phyloP scores from a whole-genome alignment of 257 asterid species.

The Schizonepeta tenuifolia region DNA sequence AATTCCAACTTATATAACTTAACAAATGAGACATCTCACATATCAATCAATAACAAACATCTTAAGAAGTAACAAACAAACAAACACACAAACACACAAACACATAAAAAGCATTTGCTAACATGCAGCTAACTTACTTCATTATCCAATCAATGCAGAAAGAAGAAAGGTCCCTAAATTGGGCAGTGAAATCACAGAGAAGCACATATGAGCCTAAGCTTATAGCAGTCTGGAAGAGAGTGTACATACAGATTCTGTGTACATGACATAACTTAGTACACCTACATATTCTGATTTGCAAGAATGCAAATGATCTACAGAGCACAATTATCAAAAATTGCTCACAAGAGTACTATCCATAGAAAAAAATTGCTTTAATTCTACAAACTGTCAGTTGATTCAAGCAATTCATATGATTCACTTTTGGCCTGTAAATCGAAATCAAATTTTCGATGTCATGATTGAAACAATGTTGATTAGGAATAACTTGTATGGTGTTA shows the following conservation, averaged over 20 bases:
- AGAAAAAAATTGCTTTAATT: background rate
- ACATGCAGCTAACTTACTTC: conserved; percentile 1
- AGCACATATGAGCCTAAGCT: conserved; percentile 12
- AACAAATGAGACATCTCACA: conserved; percentile 12
- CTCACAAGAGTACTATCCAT: background rate
- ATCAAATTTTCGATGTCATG: background rate
- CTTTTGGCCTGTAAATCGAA: background rate
- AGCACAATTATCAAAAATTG: background rate
- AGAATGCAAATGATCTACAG: background rate
- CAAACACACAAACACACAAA: background rate
- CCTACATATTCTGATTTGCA: background rate
- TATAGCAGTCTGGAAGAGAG: background rate
- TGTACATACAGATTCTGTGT: background rate
- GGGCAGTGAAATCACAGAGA: background rate
- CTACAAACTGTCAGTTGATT: background rate
- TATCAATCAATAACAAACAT: background rate
- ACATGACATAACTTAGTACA: background rate
- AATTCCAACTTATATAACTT: conserved; percentile 6
- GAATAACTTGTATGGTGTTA: background rate
- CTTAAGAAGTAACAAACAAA: conserved; percentile 3
- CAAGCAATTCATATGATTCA: background rate
- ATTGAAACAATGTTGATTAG: background rate
- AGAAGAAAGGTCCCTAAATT: conserved; percentile 1
- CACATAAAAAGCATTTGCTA: background rate
- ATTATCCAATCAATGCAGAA: conserved; percentile 9